Base-by-base conservation (phyloP, 345 rosid species). In the Populus alba region DNA sequence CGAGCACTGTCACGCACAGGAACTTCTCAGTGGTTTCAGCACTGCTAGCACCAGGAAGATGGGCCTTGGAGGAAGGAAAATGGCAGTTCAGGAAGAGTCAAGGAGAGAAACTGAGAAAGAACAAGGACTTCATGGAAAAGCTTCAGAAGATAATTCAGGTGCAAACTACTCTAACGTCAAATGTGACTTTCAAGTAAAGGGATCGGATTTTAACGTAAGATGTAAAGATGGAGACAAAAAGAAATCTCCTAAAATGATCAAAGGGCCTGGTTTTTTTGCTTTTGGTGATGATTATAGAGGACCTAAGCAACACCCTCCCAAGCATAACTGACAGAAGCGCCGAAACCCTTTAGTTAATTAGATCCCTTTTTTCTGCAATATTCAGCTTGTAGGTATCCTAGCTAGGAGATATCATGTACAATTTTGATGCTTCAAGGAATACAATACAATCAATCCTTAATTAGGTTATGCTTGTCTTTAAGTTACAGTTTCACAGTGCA, bases 301-400 rank as follows among this genome's bases (percentile, higher is more conserved):
- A 39, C 86, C 87, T 71, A 86, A 79, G 47, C 82, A 68, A 37
- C 89, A 85, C 66, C 78, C 87, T 80, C 89, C 89, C 66, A 83
- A 75, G 66, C 86, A 83, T 82, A 86, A 88, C 82, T 85, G 82
- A 83, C 72, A 55, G 68, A 68, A 41, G 62, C 38, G 22, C 68
- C 12, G 57, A 43, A 70, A 25, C 73, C 53, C 20, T 82, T 47
- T 47, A 47, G 29, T 59, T 47, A 47, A 16, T 59, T 59, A 47
- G 81, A 65, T 71, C 69, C 73, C 27, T 51, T 75, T 75, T 67
- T 55, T 76, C 77, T 47, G 67, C 51, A 62, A 20, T n/a, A 17
- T 20, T 53, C 23, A 2, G 59, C 59, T 18, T n/a, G 29, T 23
- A 59, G 6, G 63, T 59, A 29, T 43, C 13, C 23, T 16, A 59